phyloP scores from a whole-genome alignment of 225 moss, liverwort and hornwort genomes.

The Physcomitrium patens region DNA sequence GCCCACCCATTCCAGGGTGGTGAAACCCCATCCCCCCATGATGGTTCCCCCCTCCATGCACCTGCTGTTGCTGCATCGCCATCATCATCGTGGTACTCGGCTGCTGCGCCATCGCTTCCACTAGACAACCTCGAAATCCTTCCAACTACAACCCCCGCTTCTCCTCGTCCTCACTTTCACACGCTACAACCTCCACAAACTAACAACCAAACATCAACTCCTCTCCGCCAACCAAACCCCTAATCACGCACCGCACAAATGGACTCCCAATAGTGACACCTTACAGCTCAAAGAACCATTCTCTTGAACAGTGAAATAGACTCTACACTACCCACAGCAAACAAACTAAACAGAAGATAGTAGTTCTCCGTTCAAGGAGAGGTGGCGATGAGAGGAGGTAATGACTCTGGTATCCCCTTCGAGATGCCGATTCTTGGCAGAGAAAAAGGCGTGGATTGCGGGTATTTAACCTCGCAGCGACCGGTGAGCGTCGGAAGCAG shows the following conservation, averaged over 20 bases:
- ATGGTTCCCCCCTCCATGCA: slow-evolving; percentile 40
- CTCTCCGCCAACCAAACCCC: background rate
- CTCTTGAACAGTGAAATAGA: slow-evolving; percentile 19
- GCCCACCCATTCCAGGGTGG: slow-evolving; percentile 37
- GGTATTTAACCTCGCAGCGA: slow-evolving; percentile 33
- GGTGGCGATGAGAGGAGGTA: background rate
- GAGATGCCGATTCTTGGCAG: slow-evolving; percentile 41
- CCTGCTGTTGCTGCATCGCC: slow-evolving; percentile 59
- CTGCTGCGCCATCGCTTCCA: slow-evolving; percentile 51
- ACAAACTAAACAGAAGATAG: background rate
- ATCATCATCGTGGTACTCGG: slow-evolving; percentile 63
- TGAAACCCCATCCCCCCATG: slow-evolving; percentile 49
- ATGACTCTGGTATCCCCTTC: slow-evolving; percentile 29
- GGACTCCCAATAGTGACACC: background rate
- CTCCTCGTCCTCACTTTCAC: background rate
- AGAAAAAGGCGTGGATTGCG: slow-evolving; percentile 43
- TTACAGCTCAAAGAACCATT: background rate
- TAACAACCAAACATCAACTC: background rate
- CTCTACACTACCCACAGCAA: too few relatives aligned
- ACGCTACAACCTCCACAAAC: background rate
- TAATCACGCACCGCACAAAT: background rate
- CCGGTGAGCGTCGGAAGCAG: background rate
- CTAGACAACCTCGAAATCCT: background rate
- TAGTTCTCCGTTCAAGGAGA: background rate
- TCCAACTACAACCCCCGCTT: background rate